Evolutionary conservation across 73 alveolate genomes (phyloP), one percentile per base, ranked within the genome.

Genomic region (Durusdinium trenchii): DNA sequence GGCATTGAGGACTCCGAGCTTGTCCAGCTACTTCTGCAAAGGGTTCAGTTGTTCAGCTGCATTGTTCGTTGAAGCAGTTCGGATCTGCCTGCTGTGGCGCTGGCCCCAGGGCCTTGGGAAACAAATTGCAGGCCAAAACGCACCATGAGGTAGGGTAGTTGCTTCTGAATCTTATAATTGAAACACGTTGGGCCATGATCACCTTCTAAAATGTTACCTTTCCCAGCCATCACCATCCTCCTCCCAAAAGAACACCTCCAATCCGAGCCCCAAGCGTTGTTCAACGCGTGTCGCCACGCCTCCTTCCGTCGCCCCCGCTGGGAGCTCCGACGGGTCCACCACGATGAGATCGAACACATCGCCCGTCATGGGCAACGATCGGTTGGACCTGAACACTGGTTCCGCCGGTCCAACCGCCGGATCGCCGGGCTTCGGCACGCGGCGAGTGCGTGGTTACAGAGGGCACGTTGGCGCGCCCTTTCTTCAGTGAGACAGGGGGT

Each of bases 271-370:
- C 91, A 28, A n/a, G n/a, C n/a, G n/a, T n/a, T n/a, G n/a, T n/a
- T n/a, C n/a, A n/a, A n/a, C n/a, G n/a, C n/a, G n/a, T n/a, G n/a
- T n/a, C n/a, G n/a, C n/a, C n/a, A n/a, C n/a, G n/a, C n/a, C n/a
- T n/a, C n/a, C n/a, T n/a, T n/a, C n/a, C n/a, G n/a, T n/a, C n/a
- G n/a, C n/a, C n/a, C n/a, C n/a, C n/a, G n/a, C n/a, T n/a, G n/a
- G n/a, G n/a, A n/a, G n/a, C n/a, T n/a, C n/a, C n/a, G 42, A 48
- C 98, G 98, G 98, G 62, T 91, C 98, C 73, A 91, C 98, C 52
- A 91, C 90, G 60, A 91, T 91, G 86, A 91, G 82, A 78, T 91
- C 98, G 35, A 91, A 50, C 57, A 52, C 52, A 46, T 91, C 67
- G 90, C 98, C 71, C 47, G 30, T 57, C 45, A 91, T 6, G 32